phyloP scores from a whole-genome alignment of 768 basidiomycete species.

The Mrakia blollopis region DNA sequence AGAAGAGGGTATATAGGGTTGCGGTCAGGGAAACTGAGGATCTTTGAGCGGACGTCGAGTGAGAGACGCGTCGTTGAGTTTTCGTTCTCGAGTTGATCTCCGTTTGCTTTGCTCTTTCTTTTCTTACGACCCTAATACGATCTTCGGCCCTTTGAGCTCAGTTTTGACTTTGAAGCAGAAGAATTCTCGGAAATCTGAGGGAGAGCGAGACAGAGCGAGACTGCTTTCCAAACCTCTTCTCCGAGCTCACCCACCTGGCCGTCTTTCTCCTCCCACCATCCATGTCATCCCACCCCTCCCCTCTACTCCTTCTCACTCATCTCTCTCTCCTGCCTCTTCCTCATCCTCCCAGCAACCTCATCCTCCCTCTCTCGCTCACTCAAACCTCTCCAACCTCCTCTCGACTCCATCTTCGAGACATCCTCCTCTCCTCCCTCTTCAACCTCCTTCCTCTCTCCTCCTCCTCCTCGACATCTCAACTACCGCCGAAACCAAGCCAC shows the following conservation, averaged over 20 bases:
- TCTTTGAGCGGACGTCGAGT: too few relatives aligned
- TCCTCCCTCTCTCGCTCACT: neutral
- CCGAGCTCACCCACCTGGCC: neutral
- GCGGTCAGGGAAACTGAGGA: too few relatives aligned
- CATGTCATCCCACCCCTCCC: slow-evolving; percentile 1
- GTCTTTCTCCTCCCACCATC: neutral
- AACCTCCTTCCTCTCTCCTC: neutral
- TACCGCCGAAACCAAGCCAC: neutral
- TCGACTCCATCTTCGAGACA: neutral
- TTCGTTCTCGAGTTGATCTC: too few relatives aligned
- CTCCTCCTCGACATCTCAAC: neutral
- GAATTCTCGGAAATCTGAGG: too few relatives aligned
- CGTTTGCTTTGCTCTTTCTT: too few relatives aligned
- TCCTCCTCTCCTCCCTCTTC: neutral
- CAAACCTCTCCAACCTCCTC: neutral
- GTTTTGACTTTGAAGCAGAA: too few relatives aligned
- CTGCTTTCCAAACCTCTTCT: neutral
- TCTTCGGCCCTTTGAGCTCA: too few relatives aligned
- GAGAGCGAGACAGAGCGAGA: too few relatives aligned
- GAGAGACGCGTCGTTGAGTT: too few relatives aligned
- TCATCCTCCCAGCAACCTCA: neutral
- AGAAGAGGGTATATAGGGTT: too few relatives aligned
- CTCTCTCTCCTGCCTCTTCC: slow-evolving; percentile 3
- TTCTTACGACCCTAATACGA: too few relatives aligned
- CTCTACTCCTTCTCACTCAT: slow-evolving; percentile 1